A percentile compares a stretch with the other conserved stretches of the same genome.
phyloP scores from a whole-genome alignment of 1,284 basidiomycete genomes.

The Mycena citricolor region DNA sequence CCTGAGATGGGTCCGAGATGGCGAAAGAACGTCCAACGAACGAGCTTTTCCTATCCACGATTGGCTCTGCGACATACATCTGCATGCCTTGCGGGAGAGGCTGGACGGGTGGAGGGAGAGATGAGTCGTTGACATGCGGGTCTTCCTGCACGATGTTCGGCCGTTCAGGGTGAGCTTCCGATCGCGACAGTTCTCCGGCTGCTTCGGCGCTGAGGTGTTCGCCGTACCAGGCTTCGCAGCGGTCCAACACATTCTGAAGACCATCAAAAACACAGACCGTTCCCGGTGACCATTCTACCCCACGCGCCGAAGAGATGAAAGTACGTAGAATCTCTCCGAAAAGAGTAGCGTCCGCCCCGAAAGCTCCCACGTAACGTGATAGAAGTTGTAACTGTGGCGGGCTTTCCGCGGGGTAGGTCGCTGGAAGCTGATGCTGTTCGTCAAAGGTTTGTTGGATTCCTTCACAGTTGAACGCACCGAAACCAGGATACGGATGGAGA shows the following conservation, averaged over 20 bases:
- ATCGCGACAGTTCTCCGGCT: constrained; percentile 57
- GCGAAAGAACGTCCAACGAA: constrained; percentile 84
- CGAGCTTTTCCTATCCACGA: constrained; percentile 78
- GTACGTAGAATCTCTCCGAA: constrained; percentile 82
- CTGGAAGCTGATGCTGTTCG: constrained; percentile 14
- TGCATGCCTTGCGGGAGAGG: constrained; percentile 60
- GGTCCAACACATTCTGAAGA: constrained; percentile 72
- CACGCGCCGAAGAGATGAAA: constrained; percentile 69
- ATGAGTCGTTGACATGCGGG: background rate
- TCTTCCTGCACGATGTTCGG: background rate
- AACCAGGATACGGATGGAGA: constrained; percentile 66
- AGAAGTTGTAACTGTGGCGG: constrained; percentile 85
- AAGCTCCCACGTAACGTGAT: constrained; percentile 83
- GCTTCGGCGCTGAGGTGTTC: constrained; percentile 57
- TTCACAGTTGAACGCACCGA: constrained; percentile 69
- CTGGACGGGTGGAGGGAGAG: constrained; percentile 14
- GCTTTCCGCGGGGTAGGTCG: constrained; percentile 63
- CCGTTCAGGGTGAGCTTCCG: constrained; percentile 41
- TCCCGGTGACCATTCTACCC: constrained; percentile 73
- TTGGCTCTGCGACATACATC: constrained; percentile 72
- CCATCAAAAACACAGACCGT: constrained; percentile 88
- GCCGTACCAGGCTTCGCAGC: constrained; percentile 70
- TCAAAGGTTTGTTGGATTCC: background rate
- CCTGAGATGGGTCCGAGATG: constrained; percentile 78
- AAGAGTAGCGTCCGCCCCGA: constrained; percentile 65